Evolutionary conservation across 352 stramenopile genomes (phyloP).

Genomic region (Phytophthora litchii): DNA sequence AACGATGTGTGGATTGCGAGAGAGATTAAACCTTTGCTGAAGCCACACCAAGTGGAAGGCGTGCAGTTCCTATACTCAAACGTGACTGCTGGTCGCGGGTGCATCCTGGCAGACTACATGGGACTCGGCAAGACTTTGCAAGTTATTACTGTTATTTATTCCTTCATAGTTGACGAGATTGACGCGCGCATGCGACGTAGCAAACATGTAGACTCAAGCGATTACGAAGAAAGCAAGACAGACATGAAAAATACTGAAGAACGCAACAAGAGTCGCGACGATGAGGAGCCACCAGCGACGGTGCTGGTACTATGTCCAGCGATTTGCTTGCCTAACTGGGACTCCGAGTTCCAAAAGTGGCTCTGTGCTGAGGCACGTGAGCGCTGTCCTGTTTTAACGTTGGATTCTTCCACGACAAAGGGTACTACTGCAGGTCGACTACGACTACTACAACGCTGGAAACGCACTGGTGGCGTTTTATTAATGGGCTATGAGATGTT

Average conservation of each 20-base stretch:
- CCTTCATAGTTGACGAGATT: constrained; percentile 69
- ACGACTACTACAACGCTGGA: constrained; percentile 75
- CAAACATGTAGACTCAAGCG: neutral
- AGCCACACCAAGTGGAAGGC: constrained; percentile 79
- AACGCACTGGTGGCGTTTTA: constrained; percentile 71
- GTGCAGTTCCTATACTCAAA: constrained; percentile 74
- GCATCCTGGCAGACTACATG: constrained; percentile 92
- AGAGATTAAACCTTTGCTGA: constrained; percentile 79
- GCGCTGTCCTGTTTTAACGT: constrained; percentile 59
- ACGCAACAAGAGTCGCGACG: constrained; percentile 1
- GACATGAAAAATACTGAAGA: neutral
- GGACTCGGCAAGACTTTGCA: constrained; percentile 90
- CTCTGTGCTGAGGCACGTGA: constrained; percentile 66
- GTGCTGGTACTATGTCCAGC: constrained; percentile 95
- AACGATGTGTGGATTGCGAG: constrained; percentile 64
- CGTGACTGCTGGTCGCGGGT: constrained; percentile 59
- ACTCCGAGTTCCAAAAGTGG: constrained; percentile 98
- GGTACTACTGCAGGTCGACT: constrained; percentile 54
- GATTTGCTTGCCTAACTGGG: constrained; percentile 97
- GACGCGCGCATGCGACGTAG: constrained; percentile 15
- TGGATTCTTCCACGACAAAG: constrained; percentile 71
- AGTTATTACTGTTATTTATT: constrained; percentile 86
- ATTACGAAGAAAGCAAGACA: neutral
- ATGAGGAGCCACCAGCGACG: constrained; percentile 35
- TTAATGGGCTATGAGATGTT: constrained; percentile 93